Percentiles rank a stretch among this genome's conserved stretches.
phyloP scores from a whole-genome alignment of 2,329 filamentous ascomycete genomes.

The Penicillium fuscoglaucum region DNA sequence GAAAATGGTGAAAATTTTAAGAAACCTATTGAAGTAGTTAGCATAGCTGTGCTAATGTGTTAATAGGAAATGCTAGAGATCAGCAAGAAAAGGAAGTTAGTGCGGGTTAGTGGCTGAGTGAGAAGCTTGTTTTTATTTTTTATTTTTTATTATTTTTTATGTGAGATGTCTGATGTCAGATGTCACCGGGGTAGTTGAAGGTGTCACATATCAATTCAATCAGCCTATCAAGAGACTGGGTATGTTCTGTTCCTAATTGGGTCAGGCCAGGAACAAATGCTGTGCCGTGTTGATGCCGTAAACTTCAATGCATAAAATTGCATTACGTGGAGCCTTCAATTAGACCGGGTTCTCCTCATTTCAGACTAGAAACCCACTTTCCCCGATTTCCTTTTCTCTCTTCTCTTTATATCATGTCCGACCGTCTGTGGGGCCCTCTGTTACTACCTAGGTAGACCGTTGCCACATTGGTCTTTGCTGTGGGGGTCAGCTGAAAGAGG shows the following conservation, averaged over 20 bases:
- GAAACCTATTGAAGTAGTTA: too few relatives aligned
- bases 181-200: neutral
- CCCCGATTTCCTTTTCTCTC: neutral
- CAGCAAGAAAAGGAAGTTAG: too few relatives aligned
- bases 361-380: neutral
- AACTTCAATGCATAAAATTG: slow-evolving; percentile 21
- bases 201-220: neutral
- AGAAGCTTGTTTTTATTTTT: neutral
- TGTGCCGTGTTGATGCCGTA: slow-evolving; percentile 3
- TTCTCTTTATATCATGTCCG: slow-evolving; percentile 12
- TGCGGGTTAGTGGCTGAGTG: neutral
- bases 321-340: neutral
- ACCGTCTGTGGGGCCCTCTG: slow-evolving; percentile 14
- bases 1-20: too few relatives aligned
- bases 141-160: neutral
- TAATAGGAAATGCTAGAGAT: too few relatives aligned
- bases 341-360: slow-evolving; percentile 5
- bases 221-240: neutral
- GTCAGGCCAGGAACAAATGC: neutral
- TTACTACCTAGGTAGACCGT: neutral
- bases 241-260: neutral
- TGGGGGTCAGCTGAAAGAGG: neutral
- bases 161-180: neutral
- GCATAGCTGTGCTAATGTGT: too few relatives aligned
- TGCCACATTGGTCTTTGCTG: neutral